phyloP scores from a whole-genome alignment of 805 yeast species.

The Candida boidinii region DNA sequence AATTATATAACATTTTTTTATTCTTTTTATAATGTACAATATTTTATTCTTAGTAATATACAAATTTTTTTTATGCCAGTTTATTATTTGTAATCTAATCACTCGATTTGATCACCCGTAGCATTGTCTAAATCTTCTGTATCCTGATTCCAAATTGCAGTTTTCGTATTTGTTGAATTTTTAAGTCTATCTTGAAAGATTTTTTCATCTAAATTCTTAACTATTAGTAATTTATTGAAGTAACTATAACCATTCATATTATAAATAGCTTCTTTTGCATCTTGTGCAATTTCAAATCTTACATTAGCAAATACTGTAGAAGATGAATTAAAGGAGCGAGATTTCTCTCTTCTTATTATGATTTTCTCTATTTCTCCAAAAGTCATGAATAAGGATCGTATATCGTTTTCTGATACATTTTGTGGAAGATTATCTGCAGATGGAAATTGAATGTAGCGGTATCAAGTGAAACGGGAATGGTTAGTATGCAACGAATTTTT shows the following conservation, averaged over 20 bases:
- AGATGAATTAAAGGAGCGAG: too few relatives aligned
- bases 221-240: conserved; percentile 7
- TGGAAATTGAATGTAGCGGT: too few relatives aligned
- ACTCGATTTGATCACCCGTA: too few relatives aligned
- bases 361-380: conserved; percentile 11
- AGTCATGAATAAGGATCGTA: conserved; percentile 9
- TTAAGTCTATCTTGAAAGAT: background rate
- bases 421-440: conserved; percentile 9
- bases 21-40: too few relatives aligned
- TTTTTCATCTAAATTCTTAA: background rate
- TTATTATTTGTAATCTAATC: too few relatives aligned
- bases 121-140: background rate
- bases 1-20: background rate
- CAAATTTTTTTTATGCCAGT: too few relatives aligned
- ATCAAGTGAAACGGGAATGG: too few relatives aligned
- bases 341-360: conserved; percentile 4
- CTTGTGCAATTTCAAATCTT: conserved; percentile 8
- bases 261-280: conserved; percentile 12
- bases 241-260: conserved; percentile 16
- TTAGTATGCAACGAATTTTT: too few relatives aligned
- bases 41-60: too few relatives aligned
- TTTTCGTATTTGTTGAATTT: background rate
- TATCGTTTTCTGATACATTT: conserved; percentile 4
- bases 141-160: conserved; percentile 3
- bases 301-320: conserved; percentile 5